Percentiles rank a stretch among this genome's conserved stretches.
Conservation (phyloP, 177 flowering plant species). For the Vitis hybrid region DNA sequence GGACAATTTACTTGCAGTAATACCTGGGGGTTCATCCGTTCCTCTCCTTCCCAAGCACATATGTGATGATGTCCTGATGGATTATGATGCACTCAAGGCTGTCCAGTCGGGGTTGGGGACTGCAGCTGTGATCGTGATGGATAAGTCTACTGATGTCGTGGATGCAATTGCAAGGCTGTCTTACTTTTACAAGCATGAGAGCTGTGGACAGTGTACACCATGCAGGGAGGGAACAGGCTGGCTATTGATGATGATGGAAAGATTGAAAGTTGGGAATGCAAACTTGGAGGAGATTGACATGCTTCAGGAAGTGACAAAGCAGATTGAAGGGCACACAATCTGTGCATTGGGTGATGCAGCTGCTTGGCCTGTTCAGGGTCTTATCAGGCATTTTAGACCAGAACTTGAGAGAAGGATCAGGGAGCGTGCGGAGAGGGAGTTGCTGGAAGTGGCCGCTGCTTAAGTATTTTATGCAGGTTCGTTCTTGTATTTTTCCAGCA, state of each 20-base stretch:
- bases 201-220: constrained; percentile 98
- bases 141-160: constrained; percentile 94
- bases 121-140: constrained; percentile 98
- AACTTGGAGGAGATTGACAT: constrained; percentile 93
- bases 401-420: constrained; percentile 94
- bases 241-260: constrained; percentile 98
- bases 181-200: constrained; percentile 96
- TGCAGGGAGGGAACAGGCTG: constrained; percentile 98
- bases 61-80: constrained; percentile 95
- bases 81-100: constrained; percentile 94
- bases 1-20: constrained; percentile 91
- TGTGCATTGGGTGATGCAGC: constrained; percentile 98
- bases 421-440: constrained; percentile 84
- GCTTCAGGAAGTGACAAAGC: constrained; percentile 97
- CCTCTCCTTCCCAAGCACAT: constrained; percentile 82
- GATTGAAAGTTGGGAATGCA: constrained; percentile 90
- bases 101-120: constrained; percentile 90
- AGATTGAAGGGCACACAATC: constrained; percentile 95
- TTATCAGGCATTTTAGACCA: constrained; percentile 87
- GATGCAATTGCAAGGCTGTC: constrained; percentile 97
- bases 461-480: constrained; percentile 39
- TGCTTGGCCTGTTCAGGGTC: constrained; percentile 99
- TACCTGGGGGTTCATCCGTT: constrained; percentile 97
- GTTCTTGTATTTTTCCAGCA: constrained; percentile 3
- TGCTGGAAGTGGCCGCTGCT: constrained; percentile 68